Conservation (phyloP, 2,329 filamentous ascomycete genomes). For the Ascochyta koolunga region DNA sequence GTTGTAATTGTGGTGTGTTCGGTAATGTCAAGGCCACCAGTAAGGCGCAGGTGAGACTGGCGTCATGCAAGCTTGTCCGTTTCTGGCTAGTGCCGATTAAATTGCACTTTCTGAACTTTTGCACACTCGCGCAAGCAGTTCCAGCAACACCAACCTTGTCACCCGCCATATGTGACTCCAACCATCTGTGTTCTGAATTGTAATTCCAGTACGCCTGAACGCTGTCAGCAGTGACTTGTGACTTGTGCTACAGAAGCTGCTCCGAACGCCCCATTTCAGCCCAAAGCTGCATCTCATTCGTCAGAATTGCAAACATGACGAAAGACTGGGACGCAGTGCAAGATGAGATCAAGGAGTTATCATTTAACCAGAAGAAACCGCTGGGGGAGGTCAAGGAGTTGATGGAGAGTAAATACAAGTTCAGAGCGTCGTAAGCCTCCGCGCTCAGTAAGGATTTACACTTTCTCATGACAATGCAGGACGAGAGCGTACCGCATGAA, state of each 20-base stretch:
- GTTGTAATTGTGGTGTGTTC: neutral
- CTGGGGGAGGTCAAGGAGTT: conserved; percentile 42
- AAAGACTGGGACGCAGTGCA: conserved; percentile 41
- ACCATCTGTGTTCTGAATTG: no score
- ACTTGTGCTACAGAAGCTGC: no score
- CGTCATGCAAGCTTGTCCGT: neutral
- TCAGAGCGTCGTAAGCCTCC: conserved; percentile 41
- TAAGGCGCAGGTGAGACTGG: neutral
- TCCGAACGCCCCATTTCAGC: no score
- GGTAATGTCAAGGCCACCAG: neutral
- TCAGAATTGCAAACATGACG: conserved; percentile 30
- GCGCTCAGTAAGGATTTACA: neutral
- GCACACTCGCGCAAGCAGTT: neutral
- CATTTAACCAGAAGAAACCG: conserved; percentile 41
- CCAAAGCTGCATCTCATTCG: neutral
- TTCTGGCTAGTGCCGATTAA: neutral
- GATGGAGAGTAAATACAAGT: conserved; percentile 42
- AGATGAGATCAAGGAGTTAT: conserved; percentile 41
- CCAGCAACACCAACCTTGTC: no score
- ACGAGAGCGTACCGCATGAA: conserved; percentile 47
- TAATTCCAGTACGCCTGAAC: no score
- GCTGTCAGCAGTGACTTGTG: no score
- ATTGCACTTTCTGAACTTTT: conserved; percentile 6
- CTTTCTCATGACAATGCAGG: conserved; percentile 20
- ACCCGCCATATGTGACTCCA: no score